Percentiles rank a stretch among this genome's conserved stretches.
Evolutionary conservation across 108 stramenopile species (phyloP).

Genomic region (Pseudonitzschia delicatissima): DNA sequence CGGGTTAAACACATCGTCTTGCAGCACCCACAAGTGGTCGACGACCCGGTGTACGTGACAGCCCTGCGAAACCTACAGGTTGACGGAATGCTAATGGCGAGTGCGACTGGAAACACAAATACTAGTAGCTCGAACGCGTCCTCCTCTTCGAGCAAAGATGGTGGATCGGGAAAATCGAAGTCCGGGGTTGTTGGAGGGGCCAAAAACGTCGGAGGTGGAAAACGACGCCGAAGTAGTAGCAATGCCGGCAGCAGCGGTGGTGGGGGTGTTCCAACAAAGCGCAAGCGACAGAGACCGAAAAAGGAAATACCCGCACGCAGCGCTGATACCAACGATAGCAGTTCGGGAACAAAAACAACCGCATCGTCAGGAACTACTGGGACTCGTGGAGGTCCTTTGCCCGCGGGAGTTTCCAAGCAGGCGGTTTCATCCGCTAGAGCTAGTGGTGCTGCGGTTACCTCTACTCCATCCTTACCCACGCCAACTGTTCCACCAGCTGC

Average conservation of each 20-base stretch:
- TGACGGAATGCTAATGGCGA: conserved; percentile 30
- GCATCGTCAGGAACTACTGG: neutral
- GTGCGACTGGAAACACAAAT: neutral
- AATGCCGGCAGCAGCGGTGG: too few species aligned
- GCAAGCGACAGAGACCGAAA: conserved; percentile 1
- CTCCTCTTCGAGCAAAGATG: too few species aligned
- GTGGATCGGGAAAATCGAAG: neutral
- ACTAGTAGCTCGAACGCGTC: neutral
- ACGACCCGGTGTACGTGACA: conserved; percentile 44
- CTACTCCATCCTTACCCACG: too few species aligned
- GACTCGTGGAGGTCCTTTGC: too few species aligned
- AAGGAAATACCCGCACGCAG: neutral
- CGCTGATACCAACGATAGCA: neutral
- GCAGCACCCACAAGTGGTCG: conserved; percentile 34
- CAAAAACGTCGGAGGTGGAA: neutral
- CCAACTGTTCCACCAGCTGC: too few species aligned
- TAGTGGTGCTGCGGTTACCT: too few species aligned
- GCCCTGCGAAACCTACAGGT: conserved; percentile 40
- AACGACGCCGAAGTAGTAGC: conserved; percentile 1
- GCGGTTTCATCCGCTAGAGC: too few species aligned
- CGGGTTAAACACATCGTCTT: conserved; percentile 20
- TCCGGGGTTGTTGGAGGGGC: too few species aligned
- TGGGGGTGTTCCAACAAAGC: neutral
- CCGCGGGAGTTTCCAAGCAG: too few species aligned
- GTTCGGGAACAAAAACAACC: neutral